phyloP scores from a whole-genome alignment of 2,329 filamentous ascomycete species.

The Penicillium aurantiogriseum region DNA sequence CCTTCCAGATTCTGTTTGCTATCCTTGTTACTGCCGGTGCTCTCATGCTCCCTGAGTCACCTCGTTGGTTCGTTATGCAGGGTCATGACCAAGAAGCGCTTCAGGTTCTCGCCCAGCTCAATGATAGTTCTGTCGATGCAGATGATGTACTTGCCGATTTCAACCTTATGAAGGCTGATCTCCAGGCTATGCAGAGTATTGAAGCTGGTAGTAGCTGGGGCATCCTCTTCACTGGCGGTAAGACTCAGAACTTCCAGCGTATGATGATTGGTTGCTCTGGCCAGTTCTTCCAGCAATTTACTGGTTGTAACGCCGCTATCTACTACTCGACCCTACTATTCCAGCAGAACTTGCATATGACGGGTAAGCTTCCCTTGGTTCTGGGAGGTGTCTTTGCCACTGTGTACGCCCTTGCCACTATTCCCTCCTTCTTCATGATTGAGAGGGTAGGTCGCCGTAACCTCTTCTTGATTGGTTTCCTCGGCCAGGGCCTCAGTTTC shows the following conservation, averaged over 20 bases:
- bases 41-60: conserved; percentile 50
- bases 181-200: conserved; percentile 38
- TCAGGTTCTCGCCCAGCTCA: conserved; percentile 49
- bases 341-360: conserved; percentile 36
- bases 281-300: conserved; percentile 45
- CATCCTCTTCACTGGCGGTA: conserved; percentile 27
- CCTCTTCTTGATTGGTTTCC: conserved; percentile 33
- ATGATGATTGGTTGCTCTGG: conserved; percentile 29
- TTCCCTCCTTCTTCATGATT: conserved; percentile 31
- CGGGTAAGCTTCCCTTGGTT: conserved; percentile 19
- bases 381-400: conserved; percentile 29
- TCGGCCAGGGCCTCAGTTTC: conserved; percentile 36
- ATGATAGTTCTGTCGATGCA: conserved; percentile 40
- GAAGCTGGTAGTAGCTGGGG: conserved; percentile 22
- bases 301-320: conserved; percentile 47
- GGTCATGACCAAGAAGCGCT: conserved; percentile 49
- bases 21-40: conserved; percentile 23
- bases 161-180: conserved; percentile 48
- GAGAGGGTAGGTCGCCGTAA: conserved; percentile 43
- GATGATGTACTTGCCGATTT: conserved; percentile 29
- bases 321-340: conserved; percentile 49
- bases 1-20: conserved; percentile 49
- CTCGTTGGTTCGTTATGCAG: conserved; percentile 54
- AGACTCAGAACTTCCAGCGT: conserved; percentile 33
- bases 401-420: conserved; percentile 27